Conservation (phyloP, 75 land plant genomes). For the Picea sitchensis region DNA sequence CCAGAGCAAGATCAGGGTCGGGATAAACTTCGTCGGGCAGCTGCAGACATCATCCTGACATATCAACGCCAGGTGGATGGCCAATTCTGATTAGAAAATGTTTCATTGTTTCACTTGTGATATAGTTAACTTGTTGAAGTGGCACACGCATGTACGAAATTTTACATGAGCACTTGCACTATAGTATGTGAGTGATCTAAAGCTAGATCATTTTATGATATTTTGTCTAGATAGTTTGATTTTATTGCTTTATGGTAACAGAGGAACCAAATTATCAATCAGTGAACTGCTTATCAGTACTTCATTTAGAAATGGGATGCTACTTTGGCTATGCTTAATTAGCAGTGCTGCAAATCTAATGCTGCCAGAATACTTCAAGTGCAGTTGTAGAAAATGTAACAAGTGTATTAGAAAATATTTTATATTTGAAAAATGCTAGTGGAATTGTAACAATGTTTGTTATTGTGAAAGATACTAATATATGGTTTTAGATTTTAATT, state of each 20-base stretch:
- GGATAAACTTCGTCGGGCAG: slow-evolving; percentile 37
- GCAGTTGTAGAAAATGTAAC: not conserved
- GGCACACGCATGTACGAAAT: not conserved
- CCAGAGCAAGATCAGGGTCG: slow-evolving; percentile 20
- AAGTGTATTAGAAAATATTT: not conserved
- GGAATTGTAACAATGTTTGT: not conserved
- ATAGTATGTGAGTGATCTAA: not conserved
- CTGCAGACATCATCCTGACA: slow-evolving; percentile 49
- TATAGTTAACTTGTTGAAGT: too few relatives aligned
- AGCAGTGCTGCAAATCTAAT: not conserved
- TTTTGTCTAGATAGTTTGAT: not conserved
- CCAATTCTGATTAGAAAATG: not conserved
- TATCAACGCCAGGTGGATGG: slow-evolving; percentile 42
- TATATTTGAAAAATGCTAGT: not conserved
- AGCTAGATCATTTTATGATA: not conserved
- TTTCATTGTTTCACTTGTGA: not conserved
- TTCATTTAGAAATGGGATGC: not conserved
- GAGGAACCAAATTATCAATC: not conserved
- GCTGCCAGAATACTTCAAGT: not conserved
- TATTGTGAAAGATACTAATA: not conserved
- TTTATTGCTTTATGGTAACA: not conserved
- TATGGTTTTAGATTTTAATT: too few relatives aligned
- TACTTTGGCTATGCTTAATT: not conserved
- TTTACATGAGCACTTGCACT: not conserved
- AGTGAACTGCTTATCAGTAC: not conserved